A percentile compares a stretch with the other conserved stretches of the same genome.
These are phyloP conservation scores for Aechmea fasciata DNA, from an alignment of 176 grass and related monocot genomes.

Conservation along the genomic window DNA sequence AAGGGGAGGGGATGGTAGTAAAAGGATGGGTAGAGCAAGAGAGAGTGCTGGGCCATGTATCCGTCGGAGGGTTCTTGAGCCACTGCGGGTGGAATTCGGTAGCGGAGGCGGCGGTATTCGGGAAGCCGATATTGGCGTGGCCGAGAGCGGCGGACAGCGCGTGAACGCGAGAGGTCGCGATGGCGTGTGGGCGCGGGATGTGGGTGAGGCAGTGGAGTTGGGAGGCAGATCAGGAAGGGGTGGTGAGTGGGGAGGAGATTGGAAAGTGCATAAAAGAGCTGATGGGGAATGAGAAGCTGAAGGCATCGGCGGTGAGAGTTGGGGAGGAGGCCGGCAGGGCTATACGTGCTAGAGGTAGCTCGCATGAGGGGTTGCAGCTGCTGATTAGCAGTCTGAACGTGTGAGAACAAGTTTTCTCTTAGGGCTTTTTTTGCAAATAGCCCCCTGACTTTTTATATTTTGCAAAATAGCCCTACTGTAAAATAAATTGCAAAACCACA, in stretches of 20 bases:
- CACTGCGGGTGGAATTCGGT: constrained; percentile 86
- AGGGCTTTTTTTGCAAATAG: too few species aligned
- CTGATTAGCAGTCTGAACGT: too few species aligned
- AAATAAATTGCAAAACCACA: too few species aligned
- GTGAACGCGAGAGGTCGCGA: constrained; percentile 42
- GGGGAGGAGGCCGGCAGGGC: constrained; percentile 14
- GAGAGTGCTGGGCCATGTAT: constrained; percentile 29
- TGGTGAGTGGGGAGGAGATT: constrained; percentile 22
- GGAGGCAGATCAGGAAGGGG: constrained; percentile 34
- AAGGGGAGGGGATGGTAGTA: constrained; percentile 35
- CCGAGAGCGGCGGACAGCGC: constrained; percentile 45
- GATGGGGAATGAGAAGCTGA: constrained; percentile 9
- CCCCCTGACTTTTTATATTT: too few species aligned
- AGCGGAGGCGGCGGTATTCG: constrained; percentile 36
- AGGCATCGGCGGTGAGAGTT: constrained; percentile 13
- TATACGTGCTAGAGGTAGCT: constrained; percentile 14
- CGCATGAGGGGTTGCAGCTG: constrained; percentile 17
- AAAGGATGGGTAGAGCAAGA: constrained; percentile 73
- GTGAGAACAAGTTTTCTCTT: too few species aligned
- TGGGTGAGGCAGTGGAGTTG: constrained; percentile 61
- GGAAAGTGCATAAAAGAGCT: constrained; percentile 20
- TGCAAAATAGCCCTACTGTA: too few species aligned
- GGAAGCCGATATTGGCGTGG: constrained; percentile 56
- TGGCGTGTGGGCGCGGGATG: constrained; percentile 18
- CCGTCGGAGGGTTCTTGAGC: constrained; percentile 58